These are phyloP conservation scores for Tulasnella sp. DNA, from an alignment of 768 basidiomycete genomes.

Conservation along the genomic window DNA sequence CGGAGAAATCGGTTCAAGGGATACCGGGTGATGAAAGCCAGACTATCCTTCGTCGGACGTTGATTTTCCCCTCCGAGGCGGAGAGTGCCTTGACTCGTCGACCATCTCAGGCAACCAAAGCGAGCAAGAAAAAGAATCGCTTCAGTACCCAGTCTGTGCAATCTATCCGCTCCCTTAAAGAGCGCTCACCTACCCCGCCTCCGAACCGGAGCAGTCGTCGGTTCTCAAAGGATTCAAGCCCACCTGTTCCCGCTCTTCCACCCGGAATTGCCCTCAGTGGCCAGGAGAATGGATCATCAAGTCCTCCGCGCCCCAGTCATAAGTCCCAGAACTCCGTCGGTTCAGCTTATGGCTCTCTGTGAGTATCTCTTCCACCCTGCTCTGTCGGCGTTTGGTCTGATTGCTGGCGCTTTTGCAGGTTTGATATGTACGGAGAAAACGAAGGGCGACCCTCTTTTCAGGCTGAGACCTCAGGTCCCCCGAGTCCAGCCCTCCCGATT, in stretches of 20 bases:
- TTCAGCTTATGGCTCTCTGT: slow-evolving; percentile 69
- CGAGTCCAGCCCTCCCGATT: slow-evolving; percentile 31
- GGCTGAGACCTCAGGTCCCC: slow-evolving; percentile 32
- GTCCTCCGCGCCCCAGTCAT: slow-evolving; percentile 19
- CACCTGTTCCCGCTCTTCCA: slow-evolving; percentile 20
- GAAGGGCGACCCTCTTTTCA: slow-evolving; percentile 15
- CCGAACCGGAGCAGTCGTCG: slow-evolving; percentile 37
- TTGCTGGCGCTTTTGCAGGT: slow-evolving; percentile 32
- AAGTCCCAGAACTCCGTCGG: slow-evolving; percentile 56
- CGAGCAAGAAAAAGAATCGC: slow-evolving; percentile 42
- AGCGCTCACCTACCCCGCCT: slow-evolving; percentile 79
- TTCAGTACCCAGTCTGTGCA: slow-evolving; percentile 48
- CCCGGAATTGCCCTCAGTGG: background rate
- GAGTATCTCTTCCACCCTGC: slow-evolving; percentile 32
- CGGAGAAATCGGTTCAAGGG: background rate
- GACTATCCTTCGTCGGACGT: slow-evolving; percentile 59
- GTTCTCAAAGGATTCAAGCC: slow-evolving; percentile 21
- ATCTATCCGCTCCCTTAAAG: slow-evolving; percentile 68
- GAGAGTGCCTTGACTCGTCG: slow-evolving; percentile 46
- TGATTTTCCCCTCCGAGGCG: slow-evolving; percentile 65
- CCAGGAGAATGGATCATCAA: background rate
- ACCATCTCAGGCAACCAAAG: slow-evolving; percentile 36
- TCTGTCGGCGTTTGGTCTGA: background rate
- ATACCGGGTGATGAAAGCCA: background rate
- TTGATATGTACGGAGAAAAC: slow-evolving; percentile 18